These are phyloP conservation scores for Exophiala phaeomuriformis DNA, from an alignment of 2,329 filamentous ascomycete species.

Conservation along the genomic window DNA sequence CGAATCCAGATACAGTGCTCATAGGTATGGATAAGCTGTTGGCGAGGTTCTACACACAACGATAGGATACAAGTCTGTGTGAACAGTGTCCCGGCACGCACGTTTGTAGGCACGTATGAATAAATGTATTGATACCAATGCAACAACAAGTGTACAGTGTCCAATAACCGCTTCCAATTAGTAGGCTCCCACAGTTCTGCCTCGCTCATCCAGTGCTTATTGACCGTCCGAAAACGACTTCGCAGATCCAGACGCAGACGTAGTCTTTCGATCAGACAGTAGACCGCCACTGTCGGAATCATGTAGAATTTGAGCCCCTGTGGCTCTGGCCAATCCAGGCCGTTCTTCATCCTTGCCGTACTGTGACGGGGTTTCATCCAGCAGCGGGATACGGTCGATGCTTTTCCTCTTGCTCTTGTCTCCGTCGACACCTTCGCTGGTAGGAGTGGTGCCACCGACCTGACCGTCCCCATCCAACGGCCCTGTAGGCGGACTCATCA, in stretches of 20 bases:
- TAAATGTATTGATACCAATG: too few species aligned
- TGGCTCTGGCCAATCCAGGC: neutral
- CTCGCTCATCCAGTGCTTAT: neutral
- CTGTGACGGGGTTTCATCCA: slow-evolving; percentile 16
- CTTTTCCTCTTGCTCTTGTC: slow-evolving; percentile 12
- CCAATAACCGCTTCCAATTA: too few species aligned
- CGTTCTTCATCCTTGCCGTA: neutral
- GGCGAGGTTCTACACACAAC: too few species aligned
- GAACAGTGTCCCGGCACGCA: too few species aligned
- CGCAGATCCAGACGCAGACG: neutral
- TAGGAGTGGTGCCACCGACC: neutral
- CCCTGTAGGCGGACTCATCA: slow-evolving; percentile 16
- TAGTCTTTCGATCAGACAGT: slow-evolving; percentile 10
- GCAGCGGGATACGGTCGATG: slow-evolving; percentile 23
- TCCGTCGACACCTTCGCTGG: neutral
- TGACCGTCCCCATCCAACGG: slow-evolving; percentile 9
- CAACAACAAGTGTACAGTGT: too few species aligned
- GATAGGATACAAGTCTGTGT: too few species aligned
- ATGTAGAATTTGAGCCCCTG: slow-evolving; percentile 15
- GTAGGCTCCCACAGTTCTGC: too few species aligned
- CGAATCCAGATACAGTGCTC: too few species aligned
- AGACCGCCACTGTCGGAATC: slow-evolving; percentile 2
- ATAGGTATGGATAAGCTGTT: too few species aligned
- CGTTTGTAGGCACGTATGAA: too few species aligned
- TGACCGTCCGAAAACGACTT: neutral